Evolutionary conservation across 2,329 filamentous ascomycete genomes (phyloP).

Genomic region (Alternaria triticina): DNA sequence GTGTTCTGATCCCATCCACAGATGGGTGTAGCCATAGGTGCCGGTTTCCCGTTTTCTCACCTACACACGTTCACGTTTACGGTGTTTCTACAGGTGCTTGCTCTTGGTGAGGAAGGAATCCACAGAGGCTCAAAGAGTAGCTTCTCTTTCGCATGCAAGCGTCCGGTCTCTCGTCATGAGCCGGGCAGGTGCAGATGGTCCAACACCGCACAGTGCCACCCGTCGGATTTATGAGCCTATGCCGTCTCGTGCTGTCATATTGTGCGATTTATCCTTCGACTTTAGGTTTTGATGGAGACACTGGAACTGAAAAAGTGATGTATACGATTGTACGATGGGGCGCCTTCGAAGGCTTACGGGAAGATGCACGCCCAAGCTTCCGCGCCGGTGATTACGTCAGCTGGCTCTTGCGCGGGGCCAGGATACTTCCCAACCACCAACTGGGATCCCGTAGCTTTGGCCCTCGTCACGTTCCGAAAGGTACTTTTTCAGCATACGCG

Average conservation of each 20-base stretch:
- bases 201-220: background rate
- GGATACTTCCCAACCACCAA: background rate
- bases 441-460: background rate
- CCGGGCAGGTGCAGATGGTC: background rate
- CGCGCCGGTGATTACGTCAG: background rate
- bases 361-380: background rate
- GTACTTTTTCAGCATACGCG: background rate
- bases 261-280: background rate
- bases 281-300: background rate
- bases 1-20: background rate
- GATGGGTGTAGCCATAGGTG: background rate
- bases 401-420: background rate
- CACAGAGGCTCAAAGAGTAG: background rate
- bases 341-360: background rate
- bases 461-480: background rate
- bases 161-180: background rate
- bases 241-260: background rate
- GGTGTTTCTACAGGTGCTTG: background rate
- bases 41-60: background rate
- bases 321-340: background rate
- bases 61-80: background rate
- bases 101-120: background rate
- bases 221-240: background rate
- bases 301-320: background rate
- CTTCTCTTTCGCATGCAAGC: background rate